phyloP scores from a whole-genome alignment of 108 stramenopile species.

The Asterionellopsis glacialis region DNA sequence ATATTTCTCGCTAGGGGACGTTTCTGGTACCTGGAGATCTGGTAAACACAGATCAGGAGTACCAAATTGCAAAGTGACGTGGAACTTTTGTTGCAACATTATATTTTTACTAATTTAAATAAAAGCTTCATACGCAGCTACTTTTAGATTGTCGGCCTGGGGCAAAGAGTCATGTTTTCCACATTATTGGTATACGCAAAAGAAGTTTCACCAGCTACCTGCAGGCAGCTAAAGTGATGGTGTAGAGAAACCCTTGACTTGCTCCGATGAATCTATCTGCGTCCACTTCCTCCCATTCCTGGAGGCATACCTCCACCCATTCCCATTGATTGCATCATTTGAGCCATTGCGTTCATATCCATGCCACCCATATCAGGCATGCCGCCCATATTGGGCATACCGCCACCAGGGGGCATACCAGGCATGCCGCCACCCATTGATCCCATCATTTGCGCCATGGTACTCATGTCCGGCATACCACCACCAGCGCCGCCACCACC shows the following conservation, averaged over 20 bases:
- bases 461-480: slow-evolving; percentile 50
- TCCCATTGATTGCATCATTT: slow-evolving; percentile 31
- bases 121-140: too few species aligned
- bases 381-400: slow-evolving; percentile 45
- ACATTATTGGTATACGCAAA: too few species aligned
- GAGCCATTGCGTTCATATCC: slow-evolving; percentile 9
- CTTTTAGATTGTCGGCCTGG: too few species aligned
- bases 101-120: too few species aligned
- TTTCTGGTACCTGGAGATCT: too few species aligned
- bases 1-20: too few species aligned
- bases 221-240: too few species aligned
- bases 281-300: slow-evolving; percentile 22
- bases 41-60: too few species aligned
- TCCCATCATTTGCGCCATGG: slow-evolving; percentile 42
- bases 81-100: too few species aligned
- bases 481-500: slow-evolving; percentile 37
- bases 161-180: too few species aligned
- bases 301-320: slow-evolving; percentile 8
- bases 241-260: slow-evolving; percentile 26
- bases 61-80: too few species aligned
- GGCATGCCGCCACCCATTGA: slow-evolving; percentile 53
- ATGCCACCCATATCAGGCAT: slow-evolving; percentile 38
- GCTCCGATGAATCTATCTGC: slow-evolving; percentile 67
- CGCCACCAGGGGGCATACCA: slow-evolving; percentile 50
- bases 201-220: too few species aligned